Percentiles rank a stretch among this genome's conserved stretches.
phyloP scores from a whole-genome alignment of 31 red algal species.

The Bonnemaisonia californica region DNA sequence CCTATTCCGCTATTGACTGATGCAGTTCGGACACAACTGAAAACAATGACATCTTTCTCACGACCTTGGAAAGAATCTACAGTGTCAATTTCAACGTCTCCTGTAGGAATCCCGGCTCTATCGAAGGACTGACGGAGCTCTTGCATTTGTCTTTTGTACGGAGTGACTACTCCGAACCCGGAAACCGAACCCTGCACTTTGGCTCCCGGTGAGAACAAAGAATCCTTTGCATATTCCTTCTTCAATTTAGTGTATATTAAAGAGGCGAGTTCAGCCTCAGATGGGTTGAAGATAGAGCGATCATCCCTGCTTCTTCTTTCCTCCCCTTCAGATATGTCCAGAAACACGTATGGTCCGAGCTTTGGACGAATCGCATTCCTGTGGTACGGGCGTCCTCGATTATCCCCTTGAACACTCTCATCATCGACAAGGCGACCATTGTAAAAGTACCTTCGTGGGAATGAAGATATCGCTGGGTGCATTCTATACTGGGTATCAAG shows the following conservation, averaged over 20 bases:
- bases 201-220: constrained; percentile 52
- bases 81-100: constrained; percentile 89
- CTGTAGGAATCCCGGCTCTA: constrained; percentile 59
- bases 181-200: constrained; percentile 48
- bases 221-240: constrained; percentile 63
- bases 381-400: constrained; percentile 60
- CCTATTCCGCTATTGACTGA: constrained; percentile 77
- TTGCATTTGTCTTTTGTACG: constrained; percentile 90
- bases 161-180: constrained; percentile 93
- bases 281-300: constrained; percentile 71
- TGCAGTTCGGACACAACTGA: constrained; percentile 82
- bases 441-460: constrained; percentile 92
- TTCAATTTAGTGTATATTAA: constrained; percentile 75
- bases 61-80: constrained; percentile 95
- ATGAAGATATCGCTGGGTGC: constrained; percentile 94
- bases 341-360: constrained; percentile 87
- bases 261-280: constrained; percentile 81
- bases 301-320: constrained; percentile 65
- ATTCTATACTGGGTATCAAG: constrained; percentile 98
- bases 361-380: constrained; percentile 55
- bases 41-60: constrained; percentile 87
- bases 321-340: constrained; percentile 78
- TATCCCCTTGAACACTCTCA: constrained; percentile 59
- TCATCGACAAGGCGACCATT: constrained; percentile 75
- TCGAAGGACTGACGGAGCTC: constrained; percentile 72